Percentiles rank a stretch among this genome's conserved stretches.
phyloP scores from a whole-genome alignment of 108 stramenopile species.

The Skeletonema costatum region DNA sequence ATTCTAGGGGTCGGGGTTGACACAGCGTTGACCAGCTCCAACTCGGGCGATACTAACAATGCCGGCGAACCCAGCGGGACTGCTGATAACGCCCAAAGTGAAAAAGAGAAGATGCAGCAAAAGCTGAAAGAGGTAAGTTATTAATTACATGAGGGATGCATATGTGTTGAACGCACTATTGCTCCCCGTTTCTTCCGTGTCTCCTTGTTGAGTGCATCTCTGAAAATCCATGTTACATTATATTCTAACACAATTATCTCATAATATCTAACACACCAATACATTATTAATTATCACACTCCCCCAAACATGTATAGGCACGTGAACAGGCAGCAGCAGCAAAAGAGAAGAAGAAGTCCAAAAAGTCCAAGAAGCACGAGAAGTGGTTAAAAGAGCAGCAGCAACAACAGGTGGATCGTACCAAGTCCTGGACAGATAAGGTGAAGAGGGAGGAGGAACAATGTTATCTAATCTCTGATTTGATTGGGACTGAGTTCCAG shows the following conservation, averaged over 20 bases:
- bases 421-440: conserved; percentile 15
- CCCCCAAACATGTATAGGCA: neutral
- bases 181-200: too few species aligned
- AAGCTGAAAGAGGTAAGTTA: neutral
- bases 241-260: neutral
- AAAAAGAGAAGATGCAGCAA: neutral
- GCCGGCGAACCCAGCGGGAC: neutral
- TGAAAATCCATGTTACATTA: neutral
- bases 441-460: conserved; percentile 3
- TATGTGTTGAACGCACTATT: neutral
- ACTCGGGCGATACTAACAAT: neutral
- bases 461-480: neutral
- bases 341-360: conserved; percentile 1
- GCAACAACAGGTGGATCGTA: conserved; percentile 9
- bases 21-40: neutral
- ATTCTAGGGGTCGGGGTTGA: neutral
- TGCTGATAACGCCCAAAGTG: neutral
- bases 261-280: neutral
- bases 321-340: neutral
- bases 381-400: conserved; percentile 16
- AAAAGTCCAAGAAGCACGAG: conserved; percentile 4
- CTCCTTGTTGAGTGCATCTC: neutral
- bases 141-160: neutral
- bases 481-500: conserved; percentile 27
- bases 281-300: neutral